Evolutionary conservation across 371 early-diverging fungal genomes (phyloP), one percentile per base, ranked within the genome.

Genomic region (Aphelidium insulamus): DNA sequence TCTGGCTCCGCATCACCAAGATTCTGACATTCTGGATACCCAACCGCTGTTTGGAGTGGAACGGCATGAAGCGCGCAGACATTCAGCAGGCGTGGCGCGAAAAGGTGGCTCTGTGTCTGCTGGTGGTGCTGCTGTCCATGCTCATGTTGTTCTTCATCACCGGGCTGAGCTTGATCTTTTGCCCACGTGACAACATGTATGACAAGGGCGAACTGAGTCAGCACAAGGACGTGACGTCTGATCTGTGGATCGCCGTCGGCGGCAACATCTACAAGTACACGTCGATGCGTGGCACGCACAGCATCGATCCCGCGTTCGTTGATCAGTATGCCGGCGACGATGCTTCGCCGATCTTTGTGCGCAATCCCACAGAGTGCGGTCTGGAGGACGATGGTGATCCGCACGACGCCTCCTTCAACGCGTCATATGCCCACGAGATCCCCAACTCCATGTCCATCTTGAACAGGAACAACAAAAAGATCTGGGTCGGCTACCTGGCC

Each of bases 51-150:
- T 44, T 85, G 18, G n/a, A n/a, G n/a, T n/a, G n/a, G n/a, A n/a
- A 77, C 40, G 55, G 66, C 26, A 81, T 83, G 71, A 68, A 69
- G 40, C 69, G 69, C 16, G 59, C 57, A 28, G 88, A 92, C 47
- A 66, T 82, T 20, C 76, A 75, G 20, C 66, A 84, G 48, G 90
- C 94, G 0, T 94, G 94, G 94, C 70, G 91, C 33, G 94, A 94
- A 53, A 88, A 94, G 55, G 67, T 92, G 3, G 73, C 90, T 1
- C 62, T 95, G 9, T 87, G 86, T 49, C 51, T 78, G 39, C 43
- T 95, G 32, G 86, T 95, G 37, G 51, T 77, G 22, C 47, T 82
- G 21, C 45, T 81, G 52, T 82, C 77, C 40, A 64, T 61, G 3
- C 50, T 72, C 39, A 67, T 86, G 30, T 63, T 92, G 23, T 84